Evolutionary conservation across 75 land plant genomes (phyloP).

Genomic region (Cryptomeria japonica): DNA sequence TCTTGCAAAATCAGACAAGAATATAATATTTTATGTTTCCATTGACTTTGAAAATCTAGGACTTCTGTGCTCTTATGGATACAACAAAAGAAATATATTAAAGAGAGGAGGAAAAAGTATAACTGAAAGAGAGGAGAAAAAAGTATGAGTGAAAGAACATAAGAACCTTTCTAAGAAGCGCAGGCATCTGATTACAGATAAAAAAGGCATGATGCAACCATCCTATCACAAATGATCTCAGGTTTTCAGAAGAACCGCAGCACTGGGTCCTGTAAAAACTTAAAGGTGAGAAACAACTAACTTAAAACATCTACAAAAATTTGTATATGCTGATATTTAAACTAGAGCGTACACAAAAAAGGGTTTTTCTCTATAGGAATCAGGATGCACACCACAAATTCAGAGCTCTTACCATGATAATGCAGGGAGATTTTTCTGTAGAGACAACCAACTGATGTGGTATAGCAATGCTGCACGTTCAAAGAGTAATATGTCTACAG

Average conservation of each 20-base stretch:
- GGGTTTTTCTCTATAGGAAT: background rate
- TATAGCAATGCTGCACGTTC: slow-evolving; percentile 56
- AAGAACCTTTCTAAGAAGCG: slow-evolving; percentile 67
- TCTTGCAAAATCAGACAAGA: no score
- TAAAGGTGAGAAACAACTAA: background rate
- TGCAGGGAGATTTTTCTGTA: slow-evolving; percentile 23
- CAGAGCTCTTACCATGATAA: background rate
- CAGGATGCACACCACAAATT: background rate
- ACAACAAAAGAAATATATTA: background rate
- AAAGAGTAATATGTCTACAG: slow-evolving; percentile 31
- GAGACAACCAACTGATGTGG: slow-evolving; percentile 36
- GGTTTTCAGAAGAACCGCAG: slow-evolving; percentile 29
- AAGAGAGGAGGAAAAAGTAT: background rate
- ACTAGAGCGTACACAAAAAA: background rate
- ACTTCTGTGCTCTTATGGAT: background rate
- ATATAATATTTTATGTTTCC: background rate
- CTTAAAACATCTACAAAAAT: background rate
- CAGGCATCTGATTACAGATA: slow-evolving; percentile 58
- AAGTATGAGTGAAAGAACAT: background rate
- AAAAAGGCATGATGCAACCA: slow-evolving; percentile 70
- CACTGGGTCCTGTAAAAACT: slow-evolving; percentile 26
- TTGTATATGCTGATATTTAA: background rate
- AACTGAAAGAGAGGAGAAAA: background rate
- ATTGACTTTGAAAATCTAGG: background rate
- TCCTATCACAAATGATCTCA: slow-evolving; percentile 18